phyloP scores from a whole-genome alignment of 2,329 filamentous ascomycete species.

The Dichotomopilus funicola region DNA sequence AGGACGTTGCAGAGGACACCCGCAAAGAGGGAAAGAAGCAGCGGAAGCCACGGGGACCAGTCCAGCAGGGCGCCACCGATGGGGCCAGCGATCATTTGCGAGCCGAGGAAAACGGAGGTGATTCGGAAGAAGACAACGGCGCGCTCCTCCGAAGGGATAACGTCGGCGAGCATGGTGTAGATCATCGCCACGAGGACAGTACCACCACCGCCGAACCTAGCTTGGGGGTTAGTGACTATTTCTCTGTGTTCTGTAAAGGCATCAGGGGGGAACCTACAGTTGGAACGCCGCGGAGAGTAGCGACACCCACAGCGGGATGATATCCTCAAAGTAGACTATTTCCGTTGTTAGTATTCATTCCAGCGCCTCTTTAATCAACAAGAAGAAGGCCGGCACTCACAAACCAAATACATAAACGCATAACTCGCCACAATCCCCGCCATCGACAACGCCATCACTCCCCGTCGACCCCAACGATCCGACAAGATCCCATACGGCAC shows the following conservation, averaged over 20 bases:
- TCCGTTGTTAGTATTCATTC: neutral
- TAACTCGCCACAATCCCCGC: slow-evolving; percentile 19
- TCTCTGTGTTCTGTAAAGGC: no score
- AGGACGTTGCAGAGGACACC: slow-evolving; percentile 27
- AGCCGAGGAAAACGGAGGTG: slow-evolving; percentile 31
- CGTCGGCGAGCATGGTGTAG: slow-evolving; percentile 41
- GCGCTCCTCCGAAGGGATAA: slow-evolving; percentile 31
- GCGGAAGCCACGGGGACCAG: slow-evolving; percentile 35
- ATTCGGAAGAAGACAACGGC: slow-evolving; percentile 39
- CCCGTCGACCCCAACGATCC: slow-evolving; percentile 40
- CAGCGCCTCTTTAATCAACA: no score
- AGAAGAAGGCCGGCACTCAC: slow-evolving; percentile 13
- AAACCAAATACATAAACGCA: slow-evolving; percentile 22
- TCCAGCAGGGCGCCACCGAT: slow-evolving; percentile 36
- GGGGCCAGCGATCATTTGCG: slow-evolving; percentile 36
- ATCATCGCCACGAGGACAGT: slow-evolving; percentile 38
- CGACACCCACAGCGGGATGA: slow-evolving; percentile 37
- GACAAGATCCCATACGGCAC: slow-evolving; percentile 42
- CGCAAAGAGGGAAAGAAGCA: slow-evolving; percentile 31
- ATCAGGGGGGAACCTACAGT: slow-evolving; percentile 22
- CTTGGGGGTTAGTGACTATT: no score
- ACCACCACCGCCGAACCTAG: slow-evolving; percentile 35
- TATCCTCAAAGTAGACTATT: slow-evolving; percentile 32
- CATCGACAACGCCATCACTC: slow-evolving; percentile 33
- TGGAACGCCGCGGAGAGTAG: slow-evolving; percentile 30